Evolutionary conservation across 2,329 filamentous ascomycete species (phyloP), one percentile per base, ranked within the genome.

Genomic region (Venturia carpophila): DNA sequence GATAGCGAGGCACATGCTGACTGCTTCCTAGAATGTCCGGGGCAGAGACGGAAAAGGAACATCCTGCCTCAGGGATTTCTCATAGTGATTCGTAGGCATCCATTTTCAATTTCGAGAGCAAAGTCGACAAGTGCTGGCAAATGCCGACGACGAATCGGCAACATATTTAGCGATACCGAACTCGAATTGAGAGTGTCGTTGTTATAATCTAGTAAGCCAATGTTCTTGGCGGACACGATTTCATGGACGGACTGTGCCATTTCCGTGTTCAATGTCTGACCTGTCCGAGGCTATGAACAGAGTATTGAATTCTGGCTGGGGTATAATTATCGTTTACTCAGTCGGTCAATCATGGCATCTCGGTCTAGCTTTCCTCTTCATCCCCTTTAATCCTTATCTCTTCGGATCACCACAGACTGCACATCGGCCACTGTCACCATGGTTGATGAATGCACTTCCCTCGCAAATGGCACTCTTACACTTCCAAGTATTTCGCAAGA

Each of bases 401-500:
- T 34, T 77, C 69, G 39, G n/a, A n/a, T 74, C 75, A 21, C 86
- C 87, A 71, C 89, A 93, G 5, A 90, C 75, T 3, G 89, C 88
- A 72, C 90, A 93, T 0, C 86, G 73, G 7, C 86, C 87, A 68
- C 81, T 85, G 73, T 92, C 89, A 1, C 82, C 84, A 13, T 87
- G 81, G 71, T 92, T 93, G 63, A 87, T 71, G 72, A 91, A 93
- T 24, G 70, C 67, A 58, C 80, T 83, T 15, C 76, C 79, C 66
- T 75, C 75, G 72, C 90, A 93, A 2, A 76, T 68, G 3, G 73
- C 71, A 68, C 81, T 84, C 55, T 72, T 73, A 72, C 90, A 93
- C 60, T 75, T 76, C 90, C 90, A 93, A n/a, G 82, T 76, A 21
- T 79, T 75, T 0, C 80, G 76, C 56, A 87, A 79, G 62, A 81